Percentiles rank a stretch among this genome's conserved stretches.
Evolutionary conservation across 2,329 filamentous ascomycete genomes (phyloP).

Genomic region (Tolypocladium ovalisporum): DNA sequence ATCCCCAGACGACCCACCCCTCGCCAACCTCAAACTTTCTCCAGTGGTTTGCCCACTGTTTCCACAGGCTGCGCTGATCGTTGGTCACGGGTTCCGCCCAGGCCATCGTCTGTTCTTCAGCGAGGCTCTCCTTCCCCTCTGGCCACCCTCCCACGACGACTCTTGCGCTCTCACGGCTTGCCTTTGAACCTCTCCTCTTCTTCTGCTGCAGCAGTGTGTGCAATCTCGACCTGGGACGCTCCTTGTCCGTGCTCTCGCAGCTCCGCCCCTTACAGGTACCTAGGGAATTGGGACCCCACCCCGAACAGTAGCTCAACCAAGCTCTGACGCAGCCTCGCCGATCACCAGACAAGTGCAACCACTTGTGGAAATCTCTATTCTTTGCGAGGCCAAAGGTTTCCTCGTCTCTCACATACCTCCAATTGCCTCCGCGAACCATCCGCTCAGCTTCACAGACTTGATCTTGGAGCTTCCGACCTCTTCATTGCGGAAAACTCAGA

Average conservation of each 20-base stretch:
- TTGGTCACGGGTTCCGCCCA: background rate
- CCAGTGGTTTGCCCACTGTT: background rate
- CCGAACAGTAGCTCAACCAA: background rate
- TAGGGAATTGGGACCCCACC: background rate
- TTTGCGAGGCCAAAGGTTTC: background rate
- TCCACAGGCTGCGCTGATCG: background rate
- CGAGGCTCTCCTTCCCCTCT: background rate
- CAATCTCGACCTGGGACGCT: background rate
- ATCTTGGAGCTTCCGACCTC: background rate
- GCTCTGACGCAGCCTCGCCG: background rate
- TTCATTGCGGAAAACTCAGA: background rate
- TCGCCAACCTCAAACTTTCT: background rate
- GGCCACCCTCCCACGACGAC: background rate
- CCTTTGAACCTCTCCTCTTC: background rate
- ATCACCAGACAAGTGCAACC: background rate
- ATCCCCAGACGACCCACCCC: background rate
- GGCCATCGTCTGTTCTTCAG: background rate
- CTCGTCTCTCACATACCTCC: background rate
- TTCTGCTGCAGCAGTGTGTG: background rate
- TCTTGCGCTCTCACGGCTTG: background rate
- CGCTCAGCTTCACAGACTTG: background rate
- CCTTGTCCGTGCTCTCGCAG: background rate
- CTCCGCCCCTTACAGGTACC: background rate
- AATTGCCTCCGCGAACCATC: background rate
- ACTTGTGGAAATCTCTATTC: background rate